Conservation (phyloP, 345 rosid genomes). For the Rhodamnia argentea region DNA sequence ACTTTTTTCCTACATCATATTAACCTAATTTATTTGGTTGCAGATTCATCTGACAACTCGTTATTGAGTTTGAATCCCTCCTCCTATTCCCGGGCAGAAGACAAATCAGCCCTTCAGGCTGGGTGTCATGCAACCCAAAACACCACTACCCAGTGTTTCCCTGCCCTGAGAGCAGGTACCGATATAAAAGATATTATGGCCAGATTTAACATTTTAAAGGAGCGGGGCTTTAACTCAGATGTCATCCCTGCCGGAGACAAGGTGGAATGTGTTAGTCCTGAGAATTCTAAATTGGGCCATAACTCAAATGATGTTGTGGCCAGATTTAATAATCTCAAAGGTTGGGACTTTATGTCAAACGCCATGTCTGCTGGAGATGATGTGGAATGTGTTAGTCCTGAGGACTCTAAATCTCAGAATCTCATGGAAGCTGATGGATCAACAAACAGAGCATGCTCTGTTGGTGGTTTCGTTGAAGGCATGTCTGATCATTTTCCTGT, state of each 20-base stretch:
- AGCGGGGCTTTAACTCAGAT: background rate
- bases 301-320: slow-evolving; percentile 40
- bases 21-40: background rate
- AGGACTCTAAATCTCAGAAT: slow-evolving; percentile 3
- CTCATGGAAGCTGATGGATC: slow-evolving; percentile 1
- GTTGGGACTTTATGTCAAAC: slow-evolving; percentile 3
- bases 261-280: background rate
- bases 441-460: background rate
- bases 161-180: background rate
- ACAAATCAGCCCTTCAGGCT: background rate
- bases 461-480: background rate
- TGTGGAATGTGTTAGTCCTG: slow-evolving; percentile 1
- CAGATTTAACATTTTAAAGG: background rate
- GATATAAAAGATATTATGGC: background rate
- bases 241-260: background rate
- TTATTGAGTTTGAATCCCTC: background rate
- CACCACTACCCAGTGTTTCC: background rate
- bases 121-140: background rate
- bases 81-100: background rate
- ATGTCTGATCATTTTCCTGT: background rate
- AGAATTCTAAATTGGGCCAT: slow-evolving; percentile 2
- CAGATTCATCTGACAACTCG: background rate
- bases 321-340: slow-evolving; percentile 39
- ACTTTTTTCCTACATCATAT: background rate
- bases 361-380: background rate